Base-by-base conservation (phyloP, 805 yeast genomes). In the Yarrowia phangngaensis region DNA sequence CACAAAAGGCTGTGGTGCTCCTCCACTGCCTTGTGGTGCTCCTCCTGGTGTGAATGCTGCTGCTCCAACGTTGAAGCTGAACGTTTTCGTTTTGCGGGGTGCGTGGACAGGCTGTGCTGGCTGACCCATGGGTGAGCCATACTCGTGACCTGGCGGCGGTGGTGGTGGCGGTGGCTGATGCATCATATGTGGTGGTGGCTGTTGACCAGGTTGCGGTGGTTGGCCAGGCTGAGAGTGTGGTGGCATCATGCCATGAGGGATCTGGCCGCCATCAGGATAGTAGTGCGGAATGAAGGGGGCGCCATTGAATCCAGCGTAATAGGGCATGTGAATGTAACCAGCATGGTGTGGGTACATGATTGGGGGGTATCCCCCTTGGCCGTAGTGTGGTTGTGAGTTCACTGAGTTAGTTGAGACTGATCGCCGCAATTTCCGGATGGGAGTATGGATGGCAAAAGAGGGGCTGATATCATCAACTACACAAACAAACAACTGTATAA, bases 321-420 rank as follows among this genome's bases (percentile, higher is more conserved):
- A 40, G 11, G 45, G 34, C 34, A 40, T 16, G 9, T 12, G 46
- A 32, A 40, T 40, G 47, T 40, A 40, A 20, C 20, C 43, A 30
- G 43, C 34, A 27, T 27, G 32, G 15, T 11, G 33, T 23, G 24
- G 33, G 33, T 28, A 40, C 47, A 40, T 40, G 23, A 40, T 20
- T 5, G 47, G 47, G 27, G 47, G 47, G 34, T 40, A 40, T 26
- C 34, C 34, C 32, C 20, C 33, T 41, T 28, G 48, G 22, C 22
- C 35, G 28, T 20, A 30, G 48, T 32, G 12, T 9, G 27, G 48
- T 41, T 41, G 48, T 41, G 48, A 30, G 48, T 41, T 41, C 48
- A 41, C 45, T 38, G 24, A 6, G 32, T 38, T 38, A 38, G 45
- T 28, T 5, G 20, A 9, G 20, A n/a, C n/a, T n/a, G n/a, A n/a